Percentiles rank a stretch among this genome's conserved stretches.
phyloP scores from a whole-genome alignment of 768 basidiomycete species.

The Rhizopogon sp. region DNA sequence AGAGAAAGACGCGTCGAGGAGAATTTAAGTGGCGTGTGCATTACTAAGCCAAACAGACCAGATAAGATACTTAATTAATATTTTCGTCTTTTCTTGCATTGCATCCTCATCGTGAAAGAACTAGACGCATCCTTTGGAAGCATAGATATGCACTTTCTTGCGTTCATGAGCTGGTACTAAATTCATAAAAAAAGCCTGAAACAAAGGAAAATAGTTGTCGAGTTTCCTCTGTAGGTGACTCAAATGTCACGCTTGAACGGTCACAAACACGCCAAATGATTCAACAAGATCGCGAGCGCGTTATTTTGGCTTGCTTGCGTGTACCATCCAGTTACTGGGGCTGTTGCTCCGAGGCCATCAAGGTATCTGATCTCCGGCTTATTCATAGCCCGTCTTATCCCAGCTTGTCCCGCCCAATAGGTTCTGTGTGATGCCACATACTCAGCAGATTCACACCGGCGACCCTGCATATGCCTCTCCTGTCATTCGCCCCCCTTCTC shows the following conservation, averaged over 20 bases:
- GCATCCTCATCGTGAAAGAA: neutral
- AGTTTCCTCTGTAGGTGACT: neutral
- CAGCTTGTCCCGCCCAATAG: conserved; percentile 6
- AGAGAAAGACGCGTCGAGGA: conserved; percentile 19
- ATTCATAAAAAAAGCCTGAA: neutral
- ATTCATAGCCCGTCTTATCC: neutral
- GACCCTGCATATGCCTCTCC: conserved; percentile 40
- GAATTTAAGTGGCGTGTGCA: conserved; percentile 24
- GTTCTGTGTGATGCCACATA: conserved; percentile 21
- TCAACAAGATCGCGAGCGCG: conserved; percentile 30
- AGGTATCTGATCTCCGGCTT: neutral
- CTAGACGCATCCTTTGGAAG: neutral
- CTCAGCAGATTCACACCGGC: conserved; percentile 25
- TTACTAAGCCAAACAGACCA: conserved; percentile 18
- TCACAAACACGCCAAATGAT: conserved; percentile 20
- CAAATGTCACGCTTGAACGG: neutral
- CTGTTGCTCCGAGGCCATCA: neutral
- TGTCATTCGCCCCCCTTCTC: conserved; percentile 41
- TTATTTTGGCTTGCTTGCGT: conserved; percentile 8
- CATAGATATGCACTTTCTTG: too few species aligned
- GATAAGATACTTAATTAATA: neutral
- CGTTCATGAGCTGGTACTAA: neutral
- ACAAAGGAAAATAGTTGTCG: neutral
- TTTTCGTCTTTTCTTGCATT: neutral
- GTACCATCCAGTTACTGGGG: neutral